Percentiles rank a stretch among this genome's conserved stretches.
Evolutionary conservation across 495 filamentous ascomycete genomes (phyloP).

Genomic region (Amphirosellinia nigrospora): DNA sequence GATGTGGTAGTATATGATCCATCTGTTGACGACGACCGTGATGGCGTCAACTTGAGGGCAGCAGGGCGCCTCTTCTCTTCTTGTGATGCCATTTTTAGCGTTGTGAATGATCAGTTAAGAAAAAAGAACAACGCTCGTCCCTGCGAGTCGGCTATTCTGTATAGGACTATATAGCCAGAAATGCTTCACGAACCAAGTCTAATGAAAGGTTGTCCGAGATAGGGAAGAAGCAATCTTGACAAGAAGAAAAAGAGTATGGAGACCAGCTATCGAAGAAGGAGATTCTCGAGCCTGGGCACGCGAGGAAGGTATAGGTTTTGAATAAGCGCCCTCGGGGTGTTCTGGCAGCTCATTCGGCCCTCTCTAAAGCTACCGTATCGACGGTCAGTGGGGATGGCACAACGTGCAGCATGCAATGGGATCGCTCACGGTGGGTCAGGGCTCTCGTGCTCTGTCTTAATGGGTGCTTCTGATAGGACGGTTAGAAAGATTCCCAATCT

Average conservation of each 20-base stretch:
- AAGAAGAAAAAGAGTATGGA: conserved; percentile 51
- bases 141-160: conserved; percentile 30
- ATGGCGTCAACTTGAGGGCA: conserved; percentile 54
- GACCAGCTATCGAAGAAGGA: conserved; percentile 60
- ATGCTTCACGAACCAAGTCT: conserved; percentile 29
- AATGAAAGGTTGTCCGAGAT: conserved; percentile 34
- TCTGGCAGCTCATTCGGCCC: conserved; percentile 42
- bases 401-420: conserved; percentile 37
- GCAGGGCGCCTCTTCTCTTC: conserved; percentile 59
- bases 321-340: conserved; percentile 54
- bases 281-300: conserved; percentile 39
- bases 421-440: conserved; percentile 39
- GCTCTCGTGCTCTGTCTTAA: conserved; percentile 30
- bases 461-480: conserved; percentile 38
- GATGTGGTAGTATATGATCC: conserved; percentile 59
- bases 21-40: conserved; percentile 51
- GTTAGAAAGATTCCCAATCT: conserved; percentile 37
- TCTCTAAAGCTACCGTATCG: conserved; percentile 50
- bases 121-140: conserved; percentile 44
- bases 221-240: conserved; percentile 39
- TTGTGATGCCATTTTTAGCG: conserved; percentile 34
- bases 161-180: conserved; percentile 28
- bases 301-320: conserved; percentile 58
- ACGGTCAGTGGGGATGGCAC: conserved; percentile 38
- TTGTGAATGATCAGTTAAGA: conserved; percentile 33